Evolutionary conservation across 2,329 filamentous ascomycete species (phyloP).

Genomic region (Trematosphaeria pertusa): DNA sequence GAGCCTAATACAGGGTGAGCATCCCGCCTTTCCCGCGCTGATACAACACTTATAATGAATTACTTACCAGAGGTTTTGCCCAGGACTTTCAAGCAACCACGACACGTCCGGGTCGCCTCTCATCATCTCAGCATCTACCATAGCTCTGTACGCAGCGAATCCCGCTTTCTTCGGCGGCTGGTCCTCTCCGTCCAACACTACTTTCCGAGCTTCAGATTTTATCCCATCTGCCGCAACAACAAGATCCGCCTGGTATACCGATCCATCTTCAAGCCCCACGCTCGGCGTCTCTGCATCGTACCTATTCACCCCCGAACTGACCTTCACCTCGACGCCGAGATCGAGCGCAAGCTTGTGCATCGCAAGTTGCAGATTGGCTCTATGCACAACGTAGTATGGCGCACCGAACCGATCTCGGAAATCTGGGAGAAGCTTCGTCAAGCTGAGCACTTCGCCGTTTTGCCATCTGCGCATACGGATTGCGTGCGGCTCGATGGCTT

Average conservation of each 20-base stretch:
- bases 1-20: conserved; percentile 37
- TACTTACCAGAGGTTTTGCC: conserved; percentile 27
- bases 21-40: background rate
- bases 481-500: conserved; percentile 48
- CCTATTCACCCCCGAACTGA: conserved; percentile 15
- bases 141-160: conserved; percentile 66
- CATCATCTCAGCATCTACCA: conserved; percentile 57
- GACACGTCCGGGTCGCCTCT: conserved; percentile 40
- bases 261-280: conserved; percentile 47
- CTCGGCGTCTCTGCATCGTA: conserved; percentile 13
- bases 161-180: conserved; percentile 61
- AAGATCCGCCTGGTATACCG: conserved; percentile 43
- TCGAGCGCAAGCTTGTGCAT: conserved; percentile 22
- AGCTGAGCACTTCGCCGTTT: conserved; percentile 53
- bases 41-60: background rate
- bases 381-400: conserved; percentile 30
- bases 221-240: conserved; percentile 49
- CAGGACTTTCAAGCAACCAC: conserved; percentile 26
- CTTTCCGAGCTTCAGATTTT: conserved; percentile 54
- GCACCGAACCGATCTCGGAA: conserved; percentile 44
- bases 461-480: conserved; percentile 61
- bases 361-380: conserved; percentile 26
- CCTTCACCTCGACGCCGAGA: conserved; percentile 20
- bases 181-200: conserved; percentile 18
- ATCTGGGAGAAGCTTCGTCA: conserved; percentile 61